Conservation (phyloP, 257 asterid genomes). For the Leonotis leonurus region DNA sequence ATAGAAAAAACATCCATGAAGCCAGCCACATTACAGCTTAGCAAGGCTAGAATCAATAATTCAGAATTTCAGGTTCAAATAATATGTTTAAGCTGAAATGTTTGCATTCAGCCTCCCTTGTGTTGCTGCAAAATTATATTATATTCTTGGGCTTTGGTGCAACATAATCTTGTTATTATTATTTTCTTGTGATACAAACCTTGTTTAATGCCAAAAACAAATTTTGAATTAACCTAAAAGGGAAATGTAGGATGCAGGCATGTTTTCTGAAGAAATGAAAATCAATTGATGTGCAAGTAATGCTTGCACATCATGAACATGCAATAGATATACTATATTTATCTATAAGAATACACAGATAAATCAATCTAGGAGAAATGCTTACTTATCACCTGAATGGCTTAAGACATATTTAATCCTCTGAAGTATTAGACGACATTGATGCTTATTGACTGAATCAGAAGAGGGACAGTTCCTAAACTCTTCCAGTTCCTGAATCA, state of each 20-base stretch:
- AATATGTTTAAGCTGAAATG: background rate
- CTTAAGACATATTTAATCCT: constrained; percentile 62
- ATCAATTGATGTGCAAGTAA: background rate
- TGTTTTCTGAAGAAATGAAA: background rate
- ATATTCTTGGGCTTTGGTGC: background rate
- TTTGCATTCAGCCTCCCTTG: constrained; percentile 3
- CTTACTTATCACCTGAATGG: constrained; percentile 78
- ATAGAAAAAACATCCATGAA: background rate
- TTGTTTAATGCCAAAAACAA: background rate
- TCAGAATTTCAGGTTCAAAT: background rate
- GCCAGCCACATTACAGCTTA: background rate
- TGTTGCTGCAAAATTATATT: background rate
- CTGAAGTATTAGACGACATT: constrained; percentile 71
- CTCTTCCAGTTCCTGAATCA: constrained; percentile 84
- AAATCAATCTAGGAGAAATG: constrained; percentile 12
- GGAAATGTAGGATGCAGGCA: background rate
- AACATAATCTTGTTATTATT: background rate
- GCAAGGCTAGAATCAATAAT: background rate
- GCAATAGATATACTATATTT: background rate
- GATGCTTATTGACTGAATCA: constrained; percentile 89
- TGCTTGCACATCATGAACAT: background rate
- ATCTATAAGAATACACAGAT: background rate
- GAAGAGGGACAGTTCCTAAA: constrained; percentile 60
- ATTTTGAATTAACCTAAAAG: background rate
- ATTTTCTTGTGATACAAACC: too few species aligned